Conservation (phyloP, 176 grass and related monocot species). For the Poa pratensis region DNA sequence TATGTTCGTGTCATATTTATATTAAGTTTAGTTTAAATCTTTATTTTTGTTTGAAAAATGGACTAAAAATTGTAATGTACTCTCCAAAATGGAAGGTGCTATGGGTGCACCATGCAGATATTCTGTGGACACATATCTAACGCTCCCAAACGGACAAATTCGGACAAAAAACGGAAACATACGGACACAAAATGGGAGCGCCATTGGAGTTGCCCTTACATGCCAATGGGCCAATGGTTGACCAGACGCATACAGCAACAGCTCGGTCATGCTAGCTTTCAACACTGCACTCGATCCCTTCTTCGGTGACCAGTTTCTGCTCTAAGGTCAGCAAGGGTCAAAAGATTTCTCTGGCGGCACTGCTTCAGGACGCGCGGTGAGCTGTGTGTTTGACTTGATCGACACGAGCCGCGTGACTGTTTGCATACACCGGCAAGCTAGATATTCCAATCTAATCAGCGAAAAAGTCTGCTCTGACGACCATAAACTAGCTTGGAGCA, state of each 20-base stretch:
- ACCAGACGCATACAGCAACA: background rate
- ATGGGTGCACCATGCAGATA: too few relatives aligned
- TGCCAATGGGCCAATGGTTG: background rate
- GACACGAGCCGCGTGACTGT: background rate
- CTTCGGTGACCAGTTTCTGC: background rate
- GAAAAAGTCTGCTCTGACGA: constrained; percentile 24
- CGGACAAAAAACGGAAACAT: too few relatives aligned
- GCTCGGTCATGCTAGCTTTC: background rate
- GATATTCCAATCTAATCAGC: constrained; percentile 36
- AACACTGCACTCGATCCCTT: background rate
- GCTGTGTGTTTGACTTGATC: constrained; percentile 10
- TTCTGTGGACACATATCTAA: too few relatives aligned
- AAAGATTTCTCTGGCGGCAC: background rate
- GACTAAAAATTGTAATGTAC: too few relatives aligned
- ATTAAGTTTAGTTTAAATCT: too few relatives aligned
- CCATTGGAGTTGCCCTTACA: too few relatives aligned
- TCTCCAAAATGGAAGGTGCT: too few relatives aligned
- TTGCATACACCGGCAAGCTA: background rate
- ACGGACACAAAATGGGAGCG: too few relatives aligned
- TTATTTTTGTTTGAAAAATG: too few relatives aligned
- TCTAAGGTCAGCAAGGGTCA: background rate
- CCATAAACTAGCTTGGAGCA: constrained; percentile 17
- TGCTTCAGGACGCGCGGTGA: background rate
- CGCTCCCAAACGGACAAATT: too few relatives aligned
- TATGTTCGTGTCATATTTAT: too few relatives aligned